A percentile compares a stretch with the other conserved stretches of the same genome.
Conservation (phyloP, 495 filamentous ascomycete genomes). For the Aspergillus diversus region DNA sequence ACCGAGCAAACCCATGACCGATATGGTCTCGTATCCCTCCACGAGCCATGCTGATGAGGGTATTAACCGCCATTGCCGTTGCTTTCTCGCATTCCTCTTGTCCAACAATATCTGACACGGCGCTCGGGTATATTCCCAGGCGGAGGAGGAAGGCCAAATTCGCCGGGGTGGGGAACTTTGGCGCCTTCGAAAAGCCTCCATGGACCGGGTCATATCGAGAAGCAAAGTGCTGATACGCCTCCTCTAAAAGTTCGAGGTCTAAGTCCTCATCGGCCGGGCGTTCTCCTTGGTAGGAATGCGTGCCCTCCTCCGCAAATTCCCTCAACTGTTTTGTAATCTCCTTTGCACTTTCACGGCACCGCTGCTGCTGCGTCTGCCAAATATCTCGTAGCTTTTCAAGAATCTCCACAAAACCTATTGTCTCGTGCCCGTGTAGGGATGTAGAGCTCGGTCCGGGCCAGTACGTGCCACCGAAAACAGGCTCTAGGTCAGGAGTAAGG, state of each 20-base stretch:
- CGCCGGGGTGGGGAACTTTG: conserved; percentile 90
- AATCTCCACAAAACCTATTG: conserved; percentile 77
- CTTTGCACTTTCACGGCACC: conserved; percentile 79
- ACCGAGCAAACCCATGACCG: conserved; percentile 86
- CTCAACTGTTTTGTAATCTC: conserved; percentile 79
- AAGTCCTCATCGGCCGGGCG: conserved; percentile 66
- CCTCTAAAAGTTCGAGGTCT: conserved; percentile 89
- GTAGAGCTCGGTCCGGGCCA: conserved; percentile 80
- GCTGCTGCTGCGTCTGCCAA: conserved; percentile 82
- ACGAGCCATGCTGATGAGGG: conserved; percentile 78
- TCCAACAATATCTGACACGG: conserved; percentile 84
- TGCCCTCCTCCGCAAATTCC: conserved; percentile 87
- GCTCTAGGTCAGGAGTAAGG: conserved; percentile 88
- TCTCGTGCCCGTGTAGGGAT: conserved; percentile 51
- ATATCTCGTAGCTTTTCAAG: conserved; percentile 77
- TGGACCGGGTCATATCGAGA: conserved; percentile 76
- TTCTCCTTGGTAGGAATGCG: conserved; percentile 57
- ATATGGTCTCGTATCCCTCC: conserved; percentile 93
- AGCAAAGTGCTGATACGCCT: conserved; percentile 80
- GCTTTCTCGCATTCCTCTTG: conserved; percentile 76
- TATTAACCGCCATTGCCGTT: conserved; percentile 78
- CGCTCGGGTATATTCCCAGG: conserved; percentile 69
- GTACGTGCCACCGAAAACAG: conserved; percentile 95
- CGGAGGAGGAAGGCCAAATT: conserved; percentile 84
- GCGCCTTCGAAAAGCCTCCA: conserved; percentile 74